Evolutionary conservation across 2,329 filamentous ascomycete species (phyloP).

Genomic region (Saccharata proteae): DNA sequence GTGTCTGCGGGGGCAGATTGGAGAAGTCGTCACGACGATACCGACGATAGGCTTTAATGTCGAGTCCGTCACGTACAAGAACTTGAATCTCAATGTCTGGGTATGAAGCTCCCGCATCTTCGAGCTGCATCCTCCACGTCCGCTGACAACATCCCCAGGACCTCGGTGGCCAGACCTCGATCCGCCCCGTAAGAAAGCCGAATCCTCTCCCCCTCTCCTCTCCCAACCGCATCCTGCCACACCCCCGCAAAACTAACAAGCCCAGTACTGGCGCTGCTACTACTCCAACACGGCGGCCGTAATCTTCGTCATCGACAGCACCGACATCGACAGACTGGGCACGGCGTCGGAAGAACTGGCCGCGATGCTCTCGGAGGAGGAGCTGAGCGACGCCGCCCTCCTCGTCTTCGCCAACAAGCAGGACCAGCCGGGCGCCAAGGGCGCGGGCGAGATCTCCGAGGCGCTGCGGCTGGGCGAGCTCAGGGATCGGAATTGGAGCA

Average conservation of each 20-base stretch:
- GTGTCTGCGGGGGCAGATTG: conserved; percentile 52
- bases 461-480: conserved; percentile 81
- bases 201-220: conserved; percentile 1
- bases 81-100: conserved; percentile 98
- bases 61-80: conserved; percentile 96
- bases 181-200: conserved; percentile 55
- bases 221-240: not conserved
- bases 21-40: conserved; percentile 97
- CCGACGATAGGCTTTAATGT: conserved; percentile 99
- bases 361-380: conserved; percentile 95
- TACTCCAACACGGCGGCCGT: conserved; percentile 97
- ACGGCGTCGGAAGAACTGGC: conserved; percentile 87
- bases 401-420: conserved; percentile 99
- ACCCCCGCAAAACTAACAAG: conserved; percentile 3
- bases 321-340: conserved; percentile 87
- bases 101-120: conserved; percentile 36
- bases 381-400: conserved; percentile 82
- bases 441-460: conserved; percentile 92
- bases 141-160: conserved; percentile 43
- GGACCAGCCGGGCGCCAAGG: conserved; percentile 92
- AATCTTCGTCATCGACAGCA: conserved; percentile 96
- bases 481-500: conserved; percentile 97
- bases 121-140: conserved; percentile 1
- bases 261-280: conserved; percentile 88
- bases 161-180: conserved; percentile 94